These are phyloP conservation scores for Oenanthe sinensis DNA, from an alignment of 129 eudicot species.

Conservation along the genomic window DNA sequence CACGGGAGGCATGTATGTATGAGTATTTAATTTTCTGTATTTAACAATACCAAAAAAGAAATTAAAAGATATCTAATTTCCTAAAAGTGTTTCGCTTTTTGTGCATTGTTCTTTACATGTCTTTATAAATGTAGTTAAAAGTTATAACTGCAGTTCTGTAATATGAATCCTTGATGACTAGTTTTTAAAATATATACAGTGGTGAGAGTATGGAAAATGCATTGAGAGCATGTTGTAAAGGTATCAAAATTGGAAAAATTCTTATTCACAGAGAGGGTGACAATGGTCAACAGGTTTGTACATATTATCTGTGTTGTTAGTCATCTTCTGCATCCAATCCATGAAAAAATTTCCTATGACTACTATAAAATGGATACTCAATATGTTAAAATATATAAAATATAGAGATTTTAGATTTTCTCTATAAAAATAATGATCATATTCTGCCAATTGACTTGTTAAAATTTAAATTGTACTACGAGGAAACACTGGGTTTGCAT, in stretches of 20 bases:
- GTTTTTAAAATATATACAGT: constrained; percentile 26
- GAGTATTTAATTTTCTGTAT: background rate
- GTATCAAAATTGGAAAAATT: constrained; percentile 93
- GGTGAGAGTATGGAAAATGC: constrained; percentile 99
- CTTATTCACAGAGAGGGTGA: constrained; percentile 95
- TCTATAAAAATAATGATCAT: background rate
- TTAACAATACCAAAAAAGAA: too few species aligned
- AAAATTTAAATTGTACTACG: background rate
- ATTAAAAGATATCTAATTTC: background rate
- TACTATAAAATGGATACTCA: too few species aligned
- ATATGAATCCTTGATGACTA: background rate
- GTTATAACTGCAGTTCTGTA: background rate
- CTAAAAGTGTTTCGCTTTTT: background rate
- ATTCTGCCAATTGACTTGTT: background rate
- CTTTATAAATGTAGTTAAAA: background rate
- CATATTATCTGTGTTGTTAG: background rate
- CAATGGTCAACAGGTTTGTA: constrained; percentile 71
- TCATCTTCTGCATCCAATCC: background rate
- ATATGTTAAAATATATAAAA: too few species aligned
- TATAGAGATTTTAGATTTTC: too few species aligned
- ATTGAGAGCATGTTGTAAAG: constrained; percentile 95
- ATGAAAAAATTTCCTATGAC: background rate
- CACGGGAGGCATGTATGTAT: background rate
- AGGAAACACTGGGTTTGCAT: background rate
- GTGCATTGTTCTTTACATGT: background rate